Conservation (phyloP, 805 yeast species). For the Candida khao-thaluensis region DNA sequence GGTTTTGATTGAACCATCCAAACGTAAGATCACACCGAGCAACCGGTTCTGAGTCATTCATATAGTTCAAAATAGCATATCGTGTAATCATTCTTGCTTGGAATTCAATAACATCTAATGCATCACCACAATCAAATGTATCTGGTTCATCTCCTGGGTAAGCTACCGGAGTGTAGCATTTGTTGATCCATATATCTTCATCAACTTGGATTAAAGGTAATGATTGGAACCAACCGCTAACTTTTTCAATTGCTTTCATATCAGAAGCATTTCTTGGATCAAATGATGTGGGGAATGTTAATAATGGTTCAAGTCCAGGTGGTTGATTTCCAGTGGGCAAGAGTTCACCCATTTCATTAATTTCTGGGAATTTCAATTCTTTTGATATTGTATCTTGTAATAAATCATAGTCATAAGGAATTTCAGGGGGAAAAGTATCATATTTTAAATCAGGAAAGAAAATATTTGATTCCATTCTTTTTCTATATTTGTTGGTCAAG, state of each 20-base stretch:
- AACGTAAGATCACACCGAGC: neutral
- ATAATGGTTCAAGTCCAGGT: too few relatives aligned
- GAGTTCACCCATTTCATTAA: too few relatives aligned
- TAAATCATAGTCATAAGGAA: neutral
- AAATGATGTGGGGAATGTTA: constrained; percentile 33
- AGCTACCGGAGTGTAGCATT: constrained; percentile 52
- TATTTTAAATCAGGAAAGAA: neutral
- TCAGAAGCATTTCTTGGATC: constrained; percentile 61
- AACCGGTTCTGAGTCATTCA: constrained; percentile 25
- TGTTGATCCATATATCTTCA: constrained; percentile 16
- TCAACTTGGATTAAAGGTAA: constrained; percentile 47
- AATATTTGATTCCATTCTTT: constrained; percentile 1
- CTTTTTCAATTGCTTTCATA: constrained; percentile 68
- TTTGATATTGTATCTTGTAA: neutral
- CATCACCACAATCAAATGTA: constrained; percentile 13
- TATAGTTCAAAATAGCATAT: constrained; percentile 41
- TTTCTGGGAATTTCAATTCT: too few relatives aligned
- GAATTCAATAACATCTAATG: constrained; percentile 40
- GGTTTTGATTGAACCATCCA: constrained; percentile 12
- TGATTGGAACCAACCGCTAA: constrained; percentile 57
- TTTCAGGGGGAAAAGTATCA: neutral
- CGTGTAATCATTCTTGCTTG: constrained; percentile 55
- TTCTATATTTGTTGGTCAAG: neutral
- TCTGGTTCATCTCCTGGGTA: constrained; percentile 23
- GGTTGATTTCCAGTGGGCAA: neutral